Evolutionary conservation across 1,284 basidiomycete genomes (phyloP), one percentile per base, ranked within the genome.

Genomic region (Fomitiporia mediterranea): DNA sequence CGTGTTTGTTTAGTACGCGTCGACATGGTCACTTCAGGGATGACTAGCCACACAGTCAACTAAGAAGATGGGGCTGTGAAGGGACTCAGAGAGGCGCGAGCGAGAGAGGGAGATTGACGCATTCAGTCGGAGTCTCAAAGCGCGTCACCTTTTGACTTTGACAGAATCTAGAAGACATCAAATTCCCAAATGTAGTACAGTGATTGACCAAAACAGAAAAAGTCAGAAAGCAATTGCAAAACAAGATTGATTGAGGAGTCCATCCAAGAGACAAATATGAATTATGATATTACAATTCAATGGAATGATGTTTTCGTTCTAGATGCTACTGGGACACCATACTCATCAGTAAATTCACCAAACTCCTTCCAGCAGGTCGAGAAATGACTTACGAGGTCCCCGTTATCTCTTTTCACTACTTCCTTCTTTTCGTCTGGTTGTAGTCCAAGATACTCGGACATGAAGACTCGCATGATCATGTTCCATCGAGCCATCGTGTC

Each of bases 401-500:
- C 55, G 32, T 55, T 50, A 48, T 55, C 55, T 25, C 55, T 30
- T 19, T 23, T 21, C 7, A 60, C 8, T 15, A 17, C 48, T 7
- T 19, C 37, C 8, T 35, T 58, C 59, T 13, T 70, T 67, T 0
- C 85, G 81, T 62, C 69, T 73, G 63, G 62, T 21, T 55, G 49
- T 43, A 99, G 73, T 32, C 86, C 82, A 9, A 99, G 79, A 69
- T 99, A 99, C 72, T 98, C 95, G 1, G 89, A 80, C 62, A 93
- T 80, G 65, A 97, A 94, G 0, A 97, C 81, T 27, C 96, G 81
- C 53, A 98, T 69, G 42, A 99, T 80, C 51, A 94, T 75, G 64
- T 90, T 89, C 97, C 97, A 98, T 28, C 89, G 80, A 46, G 86
- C 80, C 77, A 98, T 82, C 0, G 94, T 95, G 0, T 89, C 79